Base-by-base conservation (phyloP, 352 stramenopile genomes). In the Phytophthora syringae region DNA sequence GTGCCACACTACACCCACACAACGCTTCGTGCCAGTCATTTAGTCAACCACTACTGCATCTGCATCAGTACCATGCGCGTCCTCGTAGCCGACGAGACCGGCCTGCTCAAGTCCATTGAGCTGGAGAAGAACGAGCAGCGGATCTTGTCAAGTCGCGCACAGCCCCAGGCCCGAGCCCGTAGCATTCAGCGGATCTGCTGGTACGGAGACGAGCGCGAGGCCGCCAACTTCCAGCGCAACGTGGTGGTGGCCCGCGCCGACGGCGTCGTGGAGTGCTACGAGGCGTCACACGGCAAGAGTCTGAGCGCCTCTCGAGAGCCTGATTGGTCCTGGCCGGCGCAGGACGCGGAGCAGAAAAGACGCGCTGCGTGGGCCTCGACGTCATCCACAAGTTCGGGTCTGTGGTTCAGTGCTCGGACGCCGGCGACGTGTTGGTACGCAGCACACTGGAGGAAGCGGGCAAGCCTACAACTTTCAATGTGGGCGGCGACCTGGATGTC, bases 71-170 rank as follows among this genome's bases (percentile, higher is more conserved):
- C 21, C 27, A 94, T 94, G 84, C 84, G 83, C 25, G 76, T 95
- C 60, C 48, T 95, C 16, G 76, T 92, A 36, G 87, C 79, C 50
- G 87, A 95, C 72, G 87, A 95, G 70, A 94, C 83, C 1, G 87
- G 87, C 9, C 58, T 95, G 59, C 66, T 94, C 68, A 95, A 95
- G 82, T 90, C 79, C 28, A 77, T 93, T 24, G 79, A 82, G 71
- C 72, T 94, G 3, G 84, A 95, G 73, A 87, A 76, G 60, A 80
- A 77, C 49, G 79, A 91, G 70, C 80, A 88, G 77, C 69, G 70
- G 47, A 75, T 93, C 36, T 59, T 90, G 44, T 80, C 58, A 37
- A 86, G 67, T 69, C 70, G 72, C 20, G 30, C 36, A 13, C 53
- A 89, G 43, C 68, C 72, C 15, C 83, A 92, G 69, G 61, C 76